Percentiles rank a stretch among this genome's conserved stretches.
phyloP scores from a whole-genome alignment of 805 yeast species.

The Myxozyma vanderwaltii region DNA sequence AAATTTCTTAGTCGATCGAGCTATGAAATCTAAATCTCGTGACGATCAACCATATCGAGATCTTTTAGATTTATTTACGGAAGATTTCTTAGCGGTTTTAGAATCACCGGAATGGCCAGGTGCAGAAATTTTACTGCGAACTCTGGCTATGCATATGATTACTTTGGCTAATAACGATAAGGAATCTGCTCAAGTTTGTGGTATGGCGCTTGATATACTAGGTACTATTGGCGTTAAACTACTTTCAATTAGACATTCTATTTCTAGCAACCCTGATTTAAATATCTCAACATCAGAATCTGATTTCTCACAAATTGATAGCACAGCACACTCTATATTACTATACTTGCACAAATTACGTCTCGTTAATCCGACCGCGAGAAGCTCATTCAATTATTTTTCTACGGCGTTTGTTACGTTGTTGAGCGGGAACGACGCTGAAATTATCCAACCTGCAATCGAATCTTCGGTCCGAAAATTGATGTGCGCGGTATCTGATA shows the following conservation, averaged over 20 bases:
- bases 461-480: not conserved
- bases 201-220: constrained; percentile 59
- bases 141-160: constrained; percentile 26
- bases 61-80: constrained; percentile 55
- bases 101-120: constrained; percentile 64
- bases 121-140: constrained; percentile 52
- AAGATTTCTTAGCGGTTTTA: constrained; percentile 57
- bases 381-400: constrained; percentile 22
- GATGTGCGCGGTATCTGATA: constrained; percentile 12
- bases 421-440: constrained; percentile 10
- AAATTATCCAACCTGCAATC: not conserved
- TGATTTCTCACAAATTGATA: constrained; percentile 1
- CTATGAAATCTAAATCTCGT: constrained; percentile 32
- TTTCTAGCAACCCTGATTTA: constrained; percentile 3
- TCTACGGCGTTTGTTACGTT: constrained; percentile 18
- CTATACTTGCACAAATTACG: constrained; percentile 28
- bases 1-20: constrained; percentile 35
- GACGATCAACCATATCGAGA: constrained; percentile 32
- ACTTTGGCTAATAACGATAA: constrained; percentile 42
- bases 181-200: constrained; percentile 49
- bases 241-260: constrained; percentile 5
- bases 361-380: constrained; percentile 18
- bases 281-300: not conserved
- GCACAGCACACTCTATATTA: constrained; percentile 11
- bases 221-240: constrained; percentile 62